These are phyloP conservation scores for Boletus sp. DNA, from an alignment of 1,284 basidiomycete species.

Conservation along the genomic window DNA sequence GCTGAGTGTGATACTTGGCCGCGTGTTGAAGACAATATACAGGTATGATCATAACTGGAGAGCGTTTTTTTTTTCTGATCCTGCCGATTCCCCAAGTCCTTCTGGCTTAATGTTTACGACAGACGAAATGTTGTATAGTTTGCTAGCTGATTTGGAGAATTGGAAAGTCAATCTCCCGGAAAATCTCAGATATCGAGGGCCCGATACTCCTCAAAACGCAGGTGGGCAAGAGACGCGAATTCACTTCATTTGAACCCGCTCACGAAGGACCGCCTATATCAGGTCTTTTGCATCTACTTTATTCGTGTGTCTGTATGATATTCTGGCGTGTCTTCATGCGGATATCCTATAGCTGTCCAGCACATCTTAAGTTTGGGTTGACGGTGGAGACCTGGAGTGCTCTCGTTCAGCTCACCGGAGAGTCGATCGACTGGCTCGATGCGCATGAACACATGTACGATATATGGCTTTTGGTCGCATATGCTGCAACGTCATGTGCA, in stretches of 20 bases:
- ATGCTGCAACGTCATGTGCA: conserved; percentile 86
- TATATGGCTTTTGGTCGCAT: conserved; percentile 81
- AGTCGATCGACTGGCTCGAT: conserved; percentile 88
- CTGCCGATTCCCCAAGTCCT: conserved; percentile 48
- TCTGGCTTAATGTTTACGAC: conserved; percentile 80
- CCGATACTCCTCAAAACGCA: conserved; percentile 54
- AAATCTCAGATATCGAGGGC: conserved; percentile 69
- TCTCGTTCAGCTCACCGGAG: conserved; percentile 68
- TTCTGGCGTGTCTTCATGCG: conserved; percentile 96
- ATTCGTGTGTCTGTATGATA: conserved; percentile 84
- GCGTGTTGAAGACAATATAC: conserved; percentile 88
- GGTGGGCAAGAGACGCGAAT: conserved; percentile 44
- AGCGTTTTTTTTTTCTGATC: conserved; percentile 1
- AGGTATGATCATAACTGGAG: conserved; percentile 43
- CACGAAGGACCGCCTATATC: conserved; percentile 4
- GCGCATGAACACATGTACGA: conserved; percentile 79
- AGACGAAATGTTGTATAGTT: conserved; percentile 67
- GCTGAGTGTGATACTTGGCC: conserved; percentile 81
- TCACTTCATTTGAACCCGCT: conserved; percentile 2
- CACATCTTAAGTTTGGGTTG: conserved; percentile 80
- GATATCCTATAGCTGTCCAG: conserved; percentile 83
- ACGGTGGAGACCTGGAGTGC: conserved; percentile 77
- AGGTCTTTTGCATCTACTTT: conserved; percentile 84
- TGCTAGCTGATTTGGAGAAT: conserved; percentile 71
- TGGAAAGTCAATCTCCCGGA: conserved; percentile 79